Conservation (phyloP, 129 eudicot species). For the Artemisia annua region DNA sequence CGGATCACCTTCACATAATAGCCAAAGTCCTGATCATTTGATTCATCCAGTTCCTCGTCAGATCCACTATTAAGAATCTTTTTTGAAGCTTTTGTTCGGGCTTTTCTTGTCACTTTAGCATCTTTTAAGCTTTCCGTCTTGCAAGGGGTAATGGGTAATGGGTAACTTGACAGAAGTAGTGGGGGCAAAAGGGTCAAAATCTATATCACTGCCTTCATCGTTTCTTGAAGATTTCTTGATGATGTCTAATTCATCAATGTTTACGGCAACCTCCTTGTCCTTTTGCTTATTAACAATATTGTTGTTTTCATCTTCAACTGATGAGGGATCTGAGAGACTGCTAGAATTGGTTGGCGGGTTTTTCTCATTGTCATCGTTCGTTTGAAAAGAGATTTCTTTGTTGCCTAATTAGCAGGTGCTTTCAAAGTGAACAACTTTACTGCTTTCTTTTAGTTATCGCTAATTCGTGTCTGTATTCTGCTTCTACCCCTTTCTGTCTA, state of each 20-base stretch:
- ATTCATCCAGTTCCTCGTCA: slow-evolving; percentile 53
- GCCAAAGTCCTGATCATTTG: slow-evolving; percentile 64
- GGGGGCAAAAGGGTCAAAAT: slow-evolving; percentile 39
- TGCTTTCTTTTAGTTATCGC: no score
- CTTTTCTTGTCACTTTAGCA: slow-evolving; percentile 31
- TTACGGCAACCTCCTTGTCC: slow-evolving; percentile 26
- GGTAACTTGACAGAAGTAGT: slow-evolving; percentile 50
- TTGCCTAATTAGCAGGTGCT: slow-evolving; percentile 49
- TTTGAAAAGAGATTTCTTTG: slow-evolving; percentile 52
- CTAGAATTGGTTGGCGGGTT: slow-evolving; percentile 78
- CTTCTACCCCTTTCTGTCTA: no score
- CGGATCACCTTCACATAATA: slow-evolving; percentile 81
- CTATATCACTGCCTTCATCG: slow-evolving; percentile 33
- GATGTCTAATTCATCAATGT: slow-evolving; percentile 33
- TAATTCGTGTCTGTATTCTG: no score
- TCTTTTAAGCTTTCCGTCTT: slow-evolving; percentile 52
- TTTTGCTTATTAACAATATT: slow-evolving; percentile 36
- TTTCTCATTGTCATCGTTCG: slow-evolving; percentile 23
- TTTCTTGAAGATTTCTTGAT: slow-evolving; percentile 34
- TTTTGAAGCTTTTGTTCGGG: slow-evolving; percentile 20
- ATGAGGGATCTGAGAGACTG: slow-evolving; percentile 87
- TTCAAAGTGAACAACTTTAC: slow-evolving; percentile 57
- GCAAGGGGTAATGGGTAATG: slow-evolving; percentile 55
- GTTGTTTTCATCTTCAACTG: slow-evolving; percentile 87
- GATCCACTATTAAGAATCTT: slow-evolving; percentile 43